Evolutionary conservation across 1,284 basidiomycete genomes (phyloP).

Genomic region (Marasmius fiardii): DNA sequence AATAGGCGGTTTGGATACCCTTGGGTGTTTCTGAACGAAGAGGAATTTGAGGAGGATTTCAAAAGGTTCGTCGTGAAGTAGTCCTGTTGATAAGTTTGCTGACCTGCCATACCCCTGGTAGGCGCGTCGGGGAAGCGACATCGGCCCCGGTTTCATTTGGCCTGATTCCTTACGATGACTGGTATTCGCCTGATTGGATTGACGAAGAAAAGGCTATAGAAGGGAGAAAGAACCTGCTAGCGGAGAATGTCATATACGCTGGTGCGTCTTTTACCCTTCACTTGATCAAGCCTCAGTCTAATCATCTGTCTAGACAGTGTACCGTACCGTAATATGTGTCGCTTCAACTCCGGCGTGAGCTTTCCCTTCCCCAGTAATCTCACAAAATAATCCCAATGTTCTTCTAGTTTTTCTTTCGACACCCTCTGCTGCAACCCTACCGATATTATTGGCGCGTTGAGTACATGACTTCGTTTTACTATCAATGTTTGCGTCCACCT

Average conservation of each 20-base stretch:
- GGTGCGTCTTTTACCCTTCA: conserved; percentile 14
- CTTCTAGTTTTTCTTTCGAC: conserved; percentile 49
- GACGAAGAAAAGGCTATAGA: conserved; percentile 54
- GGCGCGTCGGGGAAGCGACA: conserved; percentile 17
- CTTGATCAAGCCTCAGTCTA: conserved; percentile 21
- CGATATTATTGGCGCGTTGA: conserved; percentile 69
- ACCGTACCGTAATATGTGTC: conserved; percentile 69
- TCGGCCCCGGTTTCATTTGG: conserved; percentile 46
- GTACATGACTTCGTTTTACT: no score
- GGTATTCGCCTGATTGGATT: conserved; percentile 61
- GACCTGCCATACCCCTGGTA: not conserved
- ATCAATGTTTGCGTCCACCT: not conserved
- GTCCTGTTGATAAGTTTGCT: not conserved
- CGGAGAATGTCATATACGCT: conserved; percentile 53
- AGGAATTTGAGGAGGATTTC: no score
- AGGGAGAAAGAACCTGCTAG: conserved; percentile 46
- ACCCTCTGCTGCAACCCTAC: conserved; percentile 39
- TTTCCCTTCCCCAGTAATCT: not conserved
- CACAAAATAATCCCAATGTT: no score
- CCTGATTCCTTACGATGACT: conserved; percentile 43
- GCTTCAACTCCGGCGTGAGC: conserved; percentile 74
- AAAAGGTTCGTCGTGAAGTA: conserved; percentile 38
- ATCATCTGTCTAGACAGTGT: conserved; percentile 13
- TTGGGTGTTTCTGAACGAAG: conserved; percentile 71
- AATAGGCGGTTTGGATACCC: conserved; percentile 67